Conservation (phyloP, 805 yeast species). For the Maudiozyma barnettii region DNA sequence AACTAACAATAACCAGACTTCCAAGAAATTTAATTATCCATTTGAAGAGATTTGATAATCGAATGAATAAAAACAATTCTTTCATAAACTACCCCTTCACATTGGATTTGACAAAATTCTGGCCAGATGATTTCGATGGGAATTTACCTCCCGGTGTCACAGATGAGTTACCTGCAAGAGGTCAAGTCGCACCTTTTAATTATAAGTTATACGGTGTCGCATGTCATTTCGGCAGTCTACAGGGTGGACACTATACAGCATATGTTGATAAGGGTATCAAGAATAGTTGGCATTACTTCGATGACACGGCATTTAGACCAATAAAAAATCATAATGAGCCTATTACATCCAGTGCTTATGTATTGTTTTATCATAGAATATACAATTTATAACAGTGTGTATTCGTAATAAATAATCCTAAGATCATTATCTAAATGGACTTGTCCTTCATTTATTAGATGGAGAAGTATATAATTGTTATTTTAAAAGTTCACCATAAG, state of each 20-base stretch:
- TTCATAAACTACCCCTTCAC: conserved; percentile 59
- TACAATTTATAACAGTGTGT: conserved; percentile 8
- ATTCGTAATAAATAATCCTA: background rate
- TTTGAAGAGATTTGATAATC: conserved; percentile 63
- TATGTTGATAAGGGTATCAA: conserved; percentile 54
- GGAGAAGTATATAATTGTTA: too few relatives aligned
- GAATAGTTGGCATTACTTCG: conserved; percentile 72
- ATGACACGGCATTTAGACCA: conserved; percentile 60
- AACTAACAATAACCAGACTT: conserved; percentile 62
- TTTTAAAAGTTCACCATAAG: too few relatives aligned
- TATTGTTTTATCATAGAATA: conserved; percentile 58
- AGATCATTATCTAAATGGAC: too few relatives aligned
- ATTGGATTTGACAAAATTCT: conserved; percentile 60
- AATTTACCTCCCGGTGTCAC: conserved; percentile 19
- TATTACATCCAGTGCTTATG: conserved; percentile 69
- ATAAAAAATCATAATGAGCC: conserved; percentile 44
- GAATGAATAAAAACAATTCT: conserved; percentile 45
- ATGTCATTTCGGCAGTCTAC: conserved; percentile 71
- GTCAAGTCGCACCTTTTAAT: conserved; percentile 71
- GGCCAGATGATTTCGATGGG: conserved; percentile 38
- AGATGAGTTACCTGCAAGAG: conserved; percentile 51
- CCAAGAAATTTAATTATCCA: conserved; percentile 76
- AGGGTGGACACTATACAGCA: conserved; percentile 85
- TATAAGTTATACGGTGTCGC: conserved; percentile 75
- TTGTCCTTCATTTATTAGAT: too few relatives aligned